These are phyloP conservation scores for Cucurbitaria berberidis DNA, from an alignment of 2,329 filamentous ascomycete species.

Conservation along the genomic window DNA sequence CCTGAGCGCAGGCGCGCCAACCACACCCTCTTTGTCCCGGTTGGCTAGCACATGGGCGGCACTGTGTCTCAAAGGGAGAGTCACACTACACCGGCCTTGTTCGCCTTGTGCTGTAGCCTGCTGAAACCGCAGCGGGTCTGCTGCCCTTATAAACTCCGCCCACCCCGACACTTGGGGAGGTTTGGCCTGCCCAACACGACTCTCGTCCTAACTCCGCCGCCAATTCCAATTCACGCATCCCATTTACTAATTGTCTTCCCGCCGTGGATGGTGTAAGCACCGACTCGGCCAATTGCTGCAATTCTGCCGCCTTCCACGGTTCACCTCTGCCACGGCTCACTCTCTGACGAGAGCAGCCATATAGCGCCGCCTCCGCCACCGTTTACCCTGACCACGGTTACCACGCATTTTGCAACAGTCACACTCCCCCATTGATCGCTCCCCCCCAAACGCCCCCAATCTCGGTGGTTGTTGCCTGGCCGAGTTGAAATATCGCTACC, in stretches of 20 bases:
- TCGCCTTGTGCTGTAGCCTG: slow-evolving; percentile 38
- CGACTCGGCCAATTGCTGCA: slow-evolving; percentile 32
- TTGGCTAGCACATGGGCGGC: slow-evolving; percentile 26
- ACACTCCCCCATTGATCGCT: slow-evolving; percentile 14
- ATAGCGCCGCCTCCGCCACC: slow-evolving; percentile 32
- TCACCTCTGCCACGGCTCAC: slow-evolving; percentile 20
- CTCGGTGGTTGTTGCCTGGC: slow-evolving; percentile 16
- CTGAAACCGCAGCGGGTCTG: slow-evolving; percentile 18
- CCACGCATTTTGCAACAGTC: slow-evolving; percentile 20
- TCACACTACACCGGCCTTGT: slow-evolving; percentile 32
- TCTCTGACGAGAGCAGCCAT: slow-evolving; percentile 27
- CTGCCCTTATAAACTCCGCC: slow-evolving; percentile 31
- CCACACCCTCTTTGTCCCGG: slow-evolving; percentile 40
- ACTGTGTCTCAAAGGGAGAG: slow-evolving; percentile 29
- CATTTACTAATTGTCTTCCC: slow-evolving; percentile 30
- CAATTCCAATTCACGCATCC: slow-evolving; percentile 24
- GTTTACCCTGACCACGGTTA: slow-evolving; percentile 14
- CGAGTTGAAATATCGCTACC: slow-evolving; percentile 12
- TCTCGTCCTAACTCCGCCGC: slow-evolving; percentile 36
- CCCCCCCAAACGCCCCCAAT: slow-evolving; percentile 6
- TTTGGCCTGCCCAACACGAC: slow-evolving; percentile 26
- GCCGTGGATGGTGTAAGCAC: slow-evolving; percentile 32
- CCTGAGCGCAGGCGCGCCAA: slow-evolving; percentile 26
- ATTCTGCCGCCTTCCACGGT: slow-evolving; percentile 43
- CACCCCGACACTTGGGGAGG: slow-evolving; percentile 33